phyloP scores from a whole-genome alignment of 805 yeast genomes.

The Sugiyamaella valdiviana region DNA sequence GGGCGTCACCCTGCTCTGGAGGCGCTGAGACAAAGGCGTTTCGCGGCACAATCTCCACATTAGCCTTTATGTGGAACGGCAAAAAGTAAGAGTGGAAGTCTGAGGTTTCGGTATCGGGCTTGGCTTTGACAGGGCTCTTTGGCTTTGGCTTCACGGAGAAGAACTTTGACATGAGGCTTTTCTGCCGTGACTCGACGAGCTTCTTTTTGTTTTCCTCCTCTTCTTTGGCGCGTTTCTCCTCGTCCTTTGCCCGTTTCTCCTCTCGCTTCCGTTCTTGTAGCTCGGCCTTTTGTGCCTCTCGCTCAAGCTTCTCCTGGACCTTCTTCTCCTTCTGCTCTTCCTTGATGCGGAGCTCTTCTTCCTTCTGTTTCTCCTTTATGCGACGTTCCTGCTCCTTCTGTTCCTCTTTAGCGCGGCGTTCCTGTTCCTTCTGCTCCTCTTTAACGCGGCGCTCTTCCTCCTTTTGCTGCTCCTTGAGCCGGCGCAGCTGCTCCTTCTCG shows the following conservation, averaged over 20 bases:
- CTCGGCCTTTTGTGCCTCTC: slow-evolving; percentile 19
- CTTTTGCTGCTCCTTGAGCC: slow-evolving; percentile 12
- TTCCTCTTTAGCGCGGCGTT: slow-evolving; percentile 14
- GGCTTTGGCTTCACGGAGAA: slow-evolving; percentile 3
- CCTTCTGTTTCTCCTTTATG: slow-evolving; percentile 15
- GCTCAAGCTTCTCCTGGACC: slow-evolving; percentile 17
- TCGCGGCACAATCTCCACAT: slow-evolving; percentile 13
- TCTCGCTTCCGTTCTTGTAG: slow-evolving; percentile 14
- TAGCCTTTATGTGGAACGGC: slow-evolving; percentile 30
- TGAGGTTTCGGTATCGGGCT: slow-evolving; percentile 3
- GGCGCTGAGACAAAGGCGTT: neutral
- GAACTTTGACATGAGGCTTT: slow-evolving; percentile 4
- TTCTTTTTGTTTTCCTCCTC: slow-evolving; percentile 17
- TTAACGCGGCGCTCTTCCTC: slow-evolving; percentile 21
- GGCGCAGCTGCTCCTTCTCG: slow-evolving; percentile 13
- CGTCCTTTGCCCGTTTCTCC: slow-evolving; percentile 17
- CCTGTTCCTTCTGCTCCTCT: slow-evolving; percentile 21
- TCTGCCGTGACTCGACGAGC: slow-evolving; percentile 10
- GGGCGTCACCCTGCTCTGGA: neutral
- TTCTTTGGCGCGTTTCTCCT: slow-evolving; percentile 13
- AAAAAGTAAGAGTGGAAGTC: slow-evolving; percentile 28
- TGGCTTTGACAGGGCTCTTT: slow-evolving; percentile 11
- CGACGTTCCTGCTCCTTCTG: slow-evolving; percentile 18
- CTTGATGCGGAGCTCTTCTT: slow-evolving; percentile 19
- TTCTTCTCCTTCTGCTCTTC: slow-evolving; percentile 23